Conservation (phyloP, 1,284 basidiomycete species). For the Rhodotorula sp. region DNA sequence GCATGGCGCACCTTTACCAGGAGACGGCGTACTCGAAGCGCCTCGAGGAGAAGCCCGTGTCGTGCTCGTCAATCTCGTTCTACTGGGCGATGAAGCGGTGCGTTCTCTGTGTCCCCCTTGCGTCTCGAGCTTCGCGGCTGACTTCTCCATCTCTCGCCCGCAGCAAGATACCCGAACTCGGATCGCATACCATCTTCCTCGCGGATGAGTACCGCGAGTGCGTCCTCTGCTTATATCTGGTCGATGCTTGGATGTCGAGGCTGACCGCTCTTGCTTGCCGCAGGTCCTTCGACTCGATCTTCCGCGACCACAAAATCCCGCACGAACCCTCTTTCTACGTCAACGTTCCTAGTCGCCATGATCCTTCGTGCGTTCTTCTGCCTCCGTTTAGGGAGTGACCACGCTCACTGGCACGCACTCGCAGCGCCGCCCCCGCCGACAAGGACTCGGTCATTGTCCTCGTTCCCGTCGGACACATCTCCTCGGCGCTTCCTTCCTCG, state of each 20-base stretch:
- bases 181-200: slow-evolving; percentile 58
- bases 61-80: slow-evolving; percentile 59
- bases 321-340: slow-evolving; percentile 60
- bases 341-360: slow-evolving; percentile 56
- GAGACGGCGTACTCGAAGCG: slow-evolving; percentile 48
- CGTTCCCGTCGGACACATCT: slow-evolving; percentile 52
- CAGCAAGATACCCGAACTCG: slow-evolving; percentile 53
- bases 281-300: slow-evolving; percentile 57
- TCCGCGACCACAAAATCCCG: slow-evolving; percentile 56
- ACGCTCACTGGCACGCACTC: not conserved
- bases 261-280: not conserved
- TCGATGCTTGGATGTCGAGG: accelerated
- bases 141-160: not conserved
- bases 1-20: slow-evolving; percentile 56
- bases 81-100: slow-evolving; percentile 57
- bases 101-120: not conserved
- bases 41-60: slow-evolving; percentile 49
- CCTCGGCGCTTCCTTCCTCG: slow-evolving; percentile 32
- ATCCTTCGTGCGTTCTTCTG: slow-evolving; percentile 32
- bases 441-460: slow-evolving; percentile 53
- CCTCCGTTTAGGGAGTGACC: accelerated
- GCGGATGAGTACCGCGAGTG: slow-evolving; percentile 45
- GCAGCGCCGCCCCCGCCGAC: slow-evolving; percentile 50
- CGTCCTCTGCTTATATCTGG: not conserved
- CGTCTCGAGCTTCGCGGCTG: not conserved